Percentiles rank a stretch among this genome's conserved stretches.
Evolutionary conservation across 192 early-diverging fungal species (phyloP).

Genomic region (Entomortierella lignicola): DNA sequence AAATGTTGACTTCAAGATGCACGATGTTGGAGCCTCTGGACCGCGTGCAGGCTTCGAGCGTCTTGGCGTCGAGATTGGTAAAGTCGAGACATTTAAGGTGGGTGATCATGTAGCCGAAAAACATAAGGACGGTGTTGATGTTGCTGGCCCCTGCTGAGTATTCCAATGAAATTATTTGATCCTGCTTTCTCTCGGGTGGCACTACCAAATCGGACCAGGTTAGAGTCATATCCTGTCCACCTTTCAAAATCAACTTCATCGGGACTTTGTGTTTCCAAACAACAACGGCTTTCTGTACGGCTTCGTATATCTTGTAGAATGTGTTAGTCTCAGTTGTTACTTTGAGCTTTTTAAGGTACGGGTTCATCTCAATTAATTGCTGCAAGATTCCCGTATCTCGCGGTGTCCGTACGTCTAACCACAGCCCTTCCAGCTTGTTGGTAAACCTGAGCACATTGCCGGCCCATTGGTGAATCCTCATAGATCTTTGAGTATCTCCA

Average conservation of each 20-base stretch:
- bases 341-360: slow-evolving; percentile 10
- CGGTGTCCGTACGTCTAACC: slow-evolving; percentile 11
- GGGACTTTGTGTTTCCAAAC: background rate
- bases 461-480: slow-evolving; percentile 13
- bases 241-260: slow-evolving; percentile 2
- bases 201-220: slow-evolving; percentile 9
- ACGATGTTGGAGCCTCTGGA: slow-evolving; percentile 15
- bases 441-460: slow-evolving; percentile 3
- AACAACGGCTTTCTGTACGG: background rate
- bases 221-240: background rate
- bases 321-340: slow-evolving; percentile 7
- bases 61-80: slow-evolving; percentile 11
- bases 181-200: background rate
- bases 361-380: slow-evolving; percentile 16
- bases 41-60: slow-evolving; percentile 20
- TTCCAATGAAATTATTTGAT: slow-evolving; percentile 1
- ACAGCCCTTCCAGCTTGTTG: slow-evolving; percentile 19
- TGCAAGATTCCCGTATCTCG: slow-evolving; percentile 1
- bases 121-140: slow-evolving; percentile 14
- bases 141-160: slow-evolving; percentile 7
- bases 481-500: slow-evolving; percentile 4
- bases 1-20: slow-evolving; percentile 9
- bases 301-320: slow-evolving; percentile 21
- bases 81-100: slow-evolving; percentile 16
- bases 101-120: slow-evolving; percentile 20